A percentile compares a stretch with the other conserved stretches of the same genome.
Evolutionary conservation across 768 basidiomycete species (phyloP).

Genomic region (Panellus pusillus): DNA sequence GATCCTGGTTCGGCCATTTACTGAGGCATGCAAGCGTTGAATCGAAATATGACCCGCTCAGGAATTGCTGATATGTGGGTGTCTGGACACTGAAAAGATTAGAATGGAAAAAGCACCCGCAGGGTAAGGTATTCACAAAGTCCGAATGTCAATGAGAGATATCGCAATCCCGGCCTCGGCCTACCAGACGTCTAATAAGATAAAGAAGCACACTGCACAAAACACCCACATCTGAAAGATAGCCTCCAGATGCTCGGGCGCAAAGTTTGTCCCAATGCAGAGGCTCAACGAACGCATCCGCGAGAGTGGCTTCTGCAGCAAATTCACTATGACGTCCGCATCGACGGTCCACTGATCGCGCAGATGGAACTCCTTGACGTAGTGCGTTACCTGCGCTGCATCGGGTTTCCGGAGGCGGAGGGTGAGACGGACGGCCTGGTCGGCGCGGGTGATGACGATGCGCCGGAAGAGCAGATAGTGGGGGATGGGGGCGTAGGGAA

Average conservation of each 20-base stretch:
- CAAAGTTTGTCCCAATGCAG: conserved; percentile 72
- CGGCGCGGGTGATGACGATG: conserved; percentile 48
- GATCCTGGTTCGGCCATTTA: conserved; percentile 51
- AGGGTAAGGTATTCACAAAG: conserved; percentile 60
- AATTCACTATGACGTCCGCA: conserved; percentile 70
- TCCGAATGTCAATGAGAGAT: conserved; percentile 69
- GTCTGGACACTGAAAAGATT: conserved; percentile 53
- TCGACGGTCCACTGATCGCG: conserved; percentile 67
- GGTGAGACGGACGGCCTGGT: conserved; percentile 60
- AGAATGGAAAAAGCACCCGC: not conserved
- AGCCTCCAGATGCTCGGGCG: conserved; percentile 80
- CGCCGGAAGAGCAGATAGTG: conserved; percentile 55
- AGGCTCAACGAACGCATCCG: conserved; percentile 51
- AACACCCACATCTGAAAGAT: conserved; percentile 38
- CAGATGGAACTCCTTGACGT: conserved; percentile 52
- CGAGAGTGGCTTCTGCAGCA: conserved; percentile 55
- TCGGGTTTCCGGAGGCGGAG: conserved; percentile 45
- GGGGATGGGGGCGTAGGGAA: conserved; percentile 63
- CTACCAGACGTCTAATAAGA: conserved; percentile 11
- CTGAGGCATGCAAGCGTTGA: conserved; percentile 62
- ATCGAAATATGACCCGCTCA: conserved; percentile 87
- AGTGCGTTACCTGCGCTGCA: conserved; percentile 27
- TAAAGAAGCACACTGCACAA: not conserved
- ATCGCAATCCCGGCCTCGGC: conserved; percentile 46
- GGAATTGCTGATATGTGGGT: conserved; percentile 81